Conservation (phyloP, 768 basidiomycete genomes). For the Erythrobasidium yunnanense region DNA sequence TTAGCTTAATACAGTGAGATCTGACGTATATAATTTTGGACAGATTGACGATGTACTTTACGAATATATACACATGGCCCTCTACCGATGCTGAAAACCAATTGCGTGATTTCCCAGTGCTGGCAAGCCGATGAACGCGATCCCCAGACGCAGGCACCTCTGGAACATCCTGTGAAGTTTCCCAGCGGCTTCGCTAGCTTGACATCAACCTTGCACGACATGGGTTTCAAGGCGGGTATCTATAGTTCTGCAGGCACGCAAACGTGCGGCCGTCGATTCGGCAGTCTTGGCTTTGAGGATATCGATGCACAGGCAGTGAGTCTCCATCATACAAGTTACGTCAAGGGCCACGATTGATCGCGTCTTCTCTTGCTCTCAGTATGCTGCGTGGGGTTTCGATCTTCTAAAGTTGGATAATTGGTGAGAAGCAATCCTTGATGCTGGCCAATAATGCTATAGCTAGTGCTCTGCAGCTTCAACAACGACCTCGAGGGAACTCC, state of each 20-base stretch:
- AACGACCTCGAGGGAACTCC: too few species aligned
- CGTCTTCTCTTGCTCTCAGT: too few species aligned
- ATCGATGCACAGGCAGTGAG: not conserved
- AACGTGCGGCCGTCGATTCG: constrained; percentile 3
- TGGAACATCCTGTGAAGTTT: not conserved
- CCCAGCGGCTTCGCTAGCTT: not conserved
- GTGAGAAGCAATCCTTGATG: too few species aligned
- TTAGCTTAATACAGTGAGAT: too few species aligned
- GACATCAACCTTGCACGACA: not conserved
- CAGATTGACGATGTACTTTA: not conserved
- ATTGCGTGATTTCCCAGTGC: constrained; percentile 2
- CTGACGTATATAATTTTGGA: too few species aligned
- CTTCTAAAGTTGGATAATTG: constrained; percentile 24
- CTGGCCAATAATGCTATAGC: not conserved
- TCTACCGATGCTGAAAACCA: not conserved
- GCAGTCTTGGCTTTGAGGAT: not conserved
- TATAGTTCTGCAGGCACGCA: constrained; percentile 4
- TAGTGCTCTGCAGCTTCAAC: not conserved
- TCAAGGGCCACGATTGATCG: not conserved
- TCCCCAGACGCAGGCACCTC: not conserved
- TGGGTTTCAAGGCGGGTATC: constrained; percentile 17
- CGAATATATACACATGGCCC: not conserved
- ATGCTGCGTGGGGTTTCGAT: not conserved
- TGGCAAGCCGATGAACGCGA: constrained; percentile 12
- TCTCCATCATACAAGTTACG: not conserved